Conservation (phyloP, 108 stramenopile species). For the Cyclotella distinguenda region DNA sequence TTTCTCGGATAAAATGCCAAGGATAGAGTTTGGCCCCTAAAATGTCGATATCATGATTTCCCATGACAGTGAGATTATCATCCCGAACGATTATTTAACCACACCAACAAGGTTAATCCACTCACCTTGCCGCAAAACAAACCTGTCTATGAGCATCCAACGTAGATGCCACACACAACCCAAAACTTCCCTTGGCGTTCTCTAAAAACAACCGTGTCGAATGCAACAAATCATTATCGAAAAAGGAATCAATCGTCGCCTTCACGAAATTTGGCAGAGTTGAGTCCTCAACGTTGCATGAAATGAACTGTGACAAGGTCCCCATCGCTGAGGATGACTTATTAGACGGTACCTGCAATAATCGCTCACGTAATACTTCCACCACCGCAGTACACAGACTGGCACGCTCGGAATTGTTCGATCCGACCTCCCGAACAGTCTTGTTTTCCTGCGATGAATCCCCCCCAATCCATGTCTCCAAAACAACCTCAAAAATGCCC, state of each 20-base stretch:
- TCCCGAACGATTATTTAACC: not conserved
- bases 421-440: slow-evolving; percentile 16
- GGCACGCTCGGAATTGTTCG: slow-evolving; percentile 1
- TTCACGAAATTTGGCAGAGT: slow-evolving; percentile 27
- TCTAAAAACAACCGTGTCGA: slow-evolving; percentile 63
- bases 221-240: slow-evolving; percentile 75
- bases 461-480: slow-evolving; percentile 50
- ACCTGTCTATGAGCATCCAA: slow-evolving; percentile 75
- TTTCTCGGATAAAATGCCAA: slow-evolving; percentile 79
- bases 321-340: slow-evolving; percentile 8
- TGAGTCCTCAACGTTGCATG: slow-evolving; percentile 22
- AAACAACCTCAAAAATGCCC: slow-evolving; percentile 60
- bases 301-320: slow-evolving; percentile 28
- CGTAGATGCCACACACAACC: slow-evolving; percentile 60
- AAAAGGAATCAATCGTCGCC: slow-evolving; percentile 68
- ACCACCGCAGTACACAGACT: slow-evolving; percentile 11
- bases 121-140: slow-evolving; percentile 64
- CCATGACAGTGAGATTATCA: no score
- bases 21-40: slow-evolving; percentile 78
- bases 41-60: no score
- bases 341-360: not conserved
- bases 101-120: not conserved
- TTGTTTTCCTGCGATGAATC: slow-evolving; percentile 10
- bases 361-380: slow-evolving; percentile 15
- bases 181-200: slow-evolving; percentile 80